phyloP scores from a whole-genome alignment of 495 filamentous ascomycete genomes.

The Annulohypoxylon moriforme region DNA sequence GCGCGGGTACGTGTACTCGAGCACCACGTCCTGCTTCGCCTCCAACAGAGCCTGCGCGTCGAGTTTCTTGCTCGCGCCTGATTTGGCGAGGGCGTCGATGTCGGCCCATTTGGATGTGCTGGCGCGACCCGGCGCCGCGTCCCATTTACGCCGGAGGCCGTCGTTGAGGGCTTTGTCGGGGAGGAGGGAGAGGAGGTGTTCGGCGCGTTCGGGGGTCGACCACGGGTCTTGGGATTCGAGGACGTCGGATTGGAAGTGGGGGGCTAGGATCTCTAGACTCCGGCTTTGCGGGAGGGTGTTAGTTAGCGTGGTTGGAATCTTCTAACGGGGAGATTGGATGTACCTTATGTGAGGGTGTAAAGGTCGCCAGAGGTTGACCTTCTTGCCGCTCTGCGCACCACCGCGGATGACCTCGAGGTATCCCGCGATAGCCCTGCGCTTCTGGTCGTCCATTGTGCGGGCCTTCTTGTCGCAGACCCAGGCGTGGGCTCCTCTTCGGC shows the following conservation, averaged over 20 bases:
- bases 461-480: conserved; percentile 97
- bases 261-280: conserved; percentile 75
- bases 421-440: conserved; percentile 81
- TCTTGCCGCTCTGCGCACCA: conserved; percentile 85
- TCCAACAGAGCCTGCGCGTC: conserved; percentile 77
- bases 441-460: conserved; percentile 82
- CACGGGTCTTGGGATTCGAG: conserved; percentile 90
- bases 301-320: conserved; percentile 6
- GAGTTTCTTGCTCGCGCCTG: conserved; percentile 71
- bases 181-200: conserved; percentile 79
- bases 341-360: conserved; percentile 89
- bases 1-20: conserved; percentile 98
- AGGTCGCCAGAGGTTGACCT: conserved; percentile 84
- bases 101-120: conserved; percentile 90
- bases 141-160: conserved; percentile 89
- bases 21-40: conserved; percentile 90
- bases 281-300: conserved; percentile 61
- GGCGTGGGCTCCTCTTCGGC: conserved; percentile 93
- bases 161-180: conserved; percentile 80
- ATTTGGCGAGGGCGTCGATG: conserved; percentile 85
- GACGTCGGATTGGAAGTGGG: conserved; percentile 82
- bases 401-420: conserved; percentile 91
- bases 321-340: conserved; percentile 28
- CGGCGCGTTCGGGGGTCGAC: conserved; percentile 69
- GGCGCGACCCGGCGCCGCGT: conserved; percentile 77